These are phyloP conservation scores for Talaromyces sp. DNA, from an alignment of 2,329 filamentous ascomycete genomes.

Conservation along the genomic window DNA sequence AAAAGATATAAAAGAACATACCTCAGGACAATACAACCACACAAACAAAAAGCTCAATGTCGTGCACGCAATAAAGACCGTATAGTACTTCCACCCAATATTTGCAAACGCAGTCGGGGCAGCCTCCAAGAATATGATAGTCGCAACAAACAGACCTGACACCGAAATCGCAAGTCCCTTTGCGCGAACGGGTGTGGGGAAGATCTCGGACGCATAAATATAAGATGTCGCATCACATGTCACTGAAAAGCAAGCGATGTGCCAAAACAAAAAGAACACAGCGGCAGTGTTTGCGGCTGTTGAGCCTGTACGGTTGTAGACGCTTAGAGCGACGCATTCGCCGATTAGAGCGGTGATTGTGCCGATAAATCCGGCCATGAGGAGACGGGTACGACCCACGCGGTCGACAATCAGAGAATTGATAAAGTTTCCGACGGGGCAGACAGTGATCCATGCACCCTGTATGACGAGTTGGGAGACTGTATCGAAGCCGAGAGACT, in stretches of 20 bases:
- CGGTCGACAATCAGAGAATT: neutral
- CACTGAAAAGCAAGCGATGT: neutral
- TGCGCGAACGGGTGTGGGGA: neutral
- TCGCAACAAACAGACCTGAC: neutral
- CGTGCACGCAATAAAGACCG: neutral
- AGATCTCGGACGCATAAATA: neutral
- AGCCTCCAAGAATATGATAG: neutral
- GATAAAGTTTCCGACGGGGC: neutral
- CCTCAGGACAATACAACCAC: neutral
- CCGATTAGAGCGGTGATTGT: neutral
- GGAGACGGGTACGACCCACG: neutral
- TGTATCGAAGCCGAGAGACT: neutral
- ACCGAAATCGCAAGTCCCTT: neutral
- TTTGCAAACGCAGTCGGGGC: neutral
- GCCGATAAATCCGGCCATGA: neutral
- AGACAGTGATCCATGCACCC: neutral
- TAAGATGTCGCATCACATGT: neutral
- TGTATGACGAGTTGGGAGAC: neutral
- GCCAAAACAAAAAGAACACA: neutral
- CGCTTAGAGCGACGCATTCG: neutral
- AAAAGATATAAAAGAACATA: neutral
- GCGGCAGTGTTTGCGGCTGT: neutral
- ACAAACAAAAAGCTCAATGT: neutral
- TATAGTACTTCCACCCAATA: neutral
- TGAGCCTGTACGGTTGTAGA: neutral